These are phyloP conservation scores for Calonectria naviculata DNA, from an alignment of 2,329 filamentous ascomycete genomes.

Conservation along the genomic window DNA sequence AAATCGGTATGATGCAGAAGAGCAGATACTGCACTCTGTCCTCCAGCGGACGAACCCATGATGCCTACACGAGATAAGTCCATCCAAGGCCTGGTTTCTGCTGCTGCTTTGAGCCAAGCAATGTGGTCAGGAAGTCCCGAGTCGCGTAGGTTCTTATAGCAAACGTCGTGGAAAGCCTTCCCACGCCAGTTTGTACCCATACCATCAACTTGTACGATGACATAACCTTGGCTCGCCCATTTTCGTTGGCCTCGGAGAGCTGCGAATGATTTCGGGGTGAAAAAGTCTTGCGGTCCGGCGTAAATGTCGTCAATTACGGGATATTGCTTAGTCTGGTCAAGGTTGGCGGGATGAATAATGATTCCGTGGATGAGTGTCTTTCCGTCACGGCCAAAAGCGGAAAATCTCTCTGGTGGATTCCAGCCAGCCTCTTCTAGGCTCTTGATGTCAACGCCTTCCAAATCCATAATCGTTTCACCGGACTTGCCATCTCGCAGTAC, in stretches of 20 bases:
- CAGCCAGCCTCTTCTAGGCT: slow-evolving; percentile 20
- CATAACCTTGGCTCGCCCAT: slow-evolving; percentile 43
- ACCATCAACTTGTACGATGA: slow-evolving; percentile 44
- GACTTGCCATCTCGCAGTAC: slow-evolving; percentile 31
- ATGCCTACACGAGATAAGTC: slow-evolving; percentile 42
- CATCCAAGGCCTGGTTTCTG: slow-evolving; percentile 41
- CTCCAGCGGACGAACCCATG: slow-evolving; percentile 44
- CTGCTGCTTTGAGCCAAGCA: slow-evolving; percentile 42
- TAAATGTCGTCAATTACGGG: slow-evolving; percentile 44
- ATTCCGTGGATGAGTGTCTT: slow-evolving; percentile 41
- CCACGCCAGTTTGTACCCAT: slow-evolving; percentile 46
- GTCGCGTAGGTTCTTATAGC: slow-evolving; percentile 44
- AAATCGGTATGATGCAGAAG: slow-evolving; percentile 43
- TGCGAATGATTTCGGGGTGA: slow-evolving; percentile 39
- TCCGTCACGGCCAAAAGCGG: slow-evolving; percentile 38
- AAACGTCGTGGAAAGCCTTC: slow-evolving; percentile 44
- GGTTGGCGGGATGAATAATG: slow-evolving; percentile 38
- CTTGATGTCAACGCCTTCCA: slow-evolving; percentile 23
- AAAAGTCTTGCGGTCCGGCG: slow-evolving; percentile 41
- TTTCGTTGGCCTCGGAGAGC: slow-evolving; percentile 24
- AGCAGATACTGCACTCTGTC: slow-evolving; percentile 41
- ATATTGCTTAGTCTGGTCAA: slow-evolving; percentile 39
- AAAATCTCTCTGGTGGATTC: slow-evolving; percentile 37
- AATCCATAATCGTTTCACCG: slow-evolving; percentile 27
- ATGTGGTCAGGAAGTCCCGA: slow-evolving; percentile 44